Evolutionary conservation across 169 alveolate genomes (phyloP).

Genomic region (Fabrea salina): DNA sequence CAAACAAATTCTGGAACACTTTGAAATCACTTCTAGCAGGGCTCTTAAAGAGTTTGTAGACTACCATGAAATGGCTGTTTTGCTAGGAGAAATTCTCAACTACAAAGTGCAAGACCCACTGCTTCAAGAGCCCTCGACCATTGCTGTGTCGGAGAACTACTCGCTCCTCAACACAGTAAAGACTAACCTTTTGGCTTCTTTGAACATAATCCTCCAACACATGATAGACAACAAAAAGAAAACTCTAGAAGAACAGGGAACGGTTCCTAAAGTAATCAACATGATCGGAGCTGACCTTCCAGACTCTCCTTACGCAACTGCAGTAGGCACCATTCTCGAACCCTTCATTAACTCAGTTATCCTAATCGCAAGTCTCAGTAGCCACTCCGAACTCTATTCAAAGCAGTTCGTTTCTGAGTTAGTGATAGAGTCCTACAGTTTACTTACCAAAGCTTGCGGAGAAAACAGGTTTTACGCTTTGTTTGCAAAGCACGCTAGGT

Average conservation of each 20-base stretch:
- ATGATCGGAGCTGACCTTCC: not conserved
- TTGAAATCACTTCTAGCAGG: slow-evolving; percentile 2
- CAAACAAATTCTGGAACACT: slow-evolving; percentile 9
- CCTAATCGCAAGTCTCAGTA: too few species aligned
- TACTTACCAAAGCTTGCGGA: not conserved
- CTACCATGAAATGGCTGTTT: not conserved
- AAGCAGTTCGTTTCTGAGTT: not conserved
- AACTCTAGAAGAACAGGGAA: not conserved
- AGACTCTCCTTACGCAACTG: not conserved
- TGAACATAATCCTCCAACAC: not conserved
- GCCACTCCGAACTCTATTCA: too few species aligned
- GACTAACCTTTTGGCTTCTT: not conserved
- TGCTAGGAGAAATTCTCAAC: not conserved
- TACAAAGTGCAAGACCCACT: not conserved
- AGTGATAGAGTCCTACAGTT: not conserved
- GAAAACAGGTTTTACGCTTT: not conserved
- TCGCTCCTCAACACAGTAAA: not conserved
- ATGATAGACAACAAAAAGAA: not conserved
- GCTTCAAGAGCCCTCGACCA: not conserved
- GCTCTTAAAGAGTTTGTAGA: not conserved
- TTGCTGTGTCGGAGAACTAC: not conserved
- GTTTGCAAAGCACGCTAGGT: not conserved
- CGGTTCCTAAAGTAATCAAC: not conserved
- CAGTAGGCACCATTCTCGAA: not conserved
- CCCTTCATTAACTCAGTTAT: not conserved